Base-by-base conservation (phyloP, 768 basidiomycete species). In the Hemileccinum rubropunctum region DNA sequence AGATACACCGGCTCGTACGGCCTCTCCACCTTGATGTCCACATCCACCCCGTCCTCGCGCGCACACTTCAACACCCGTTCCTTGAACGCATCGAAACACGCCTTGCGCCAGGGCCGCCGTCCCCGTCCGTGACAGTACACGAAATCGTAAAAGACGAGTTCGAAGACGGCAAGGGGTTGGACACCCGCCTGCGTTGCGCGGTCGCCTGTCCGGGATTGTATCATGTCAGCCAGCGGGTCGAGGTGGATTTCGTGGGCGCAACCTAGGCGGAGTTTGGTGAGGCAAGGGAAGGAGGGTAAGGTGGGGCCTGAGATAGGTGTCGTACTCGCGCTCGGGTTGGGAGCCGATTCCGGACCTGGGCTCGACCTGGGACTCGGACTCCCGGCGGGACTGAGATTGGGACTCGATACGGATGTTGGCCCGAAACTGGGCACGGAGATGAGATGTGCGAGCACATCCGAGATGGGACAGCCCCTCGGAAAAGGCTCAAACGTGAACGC, bases 1-100 rank as follows among this genome's bases (percentile, higher is more conserved):
- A 66, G 21, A 46, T 65, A 66, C 28, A 43, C 53, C 0, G 63
- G 63, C 9, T 66, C 59, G 13, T 65, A 65, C 23, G 64, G 61
- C 48, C 61, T 35, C 37, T 66, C 61, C 3, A 66, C 56, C 33
- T 38, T 36, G 1, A 65, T 63, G 3, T 58, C 58, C 34, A 65
- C 63, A 3, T 60, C 49, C 35, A 66, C 52, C 11, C 56, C 56
- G 18, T 51, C 53, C 26, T 61, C 58, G 9, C 50, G 61, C 2
- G 63, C 63, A 33, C 57, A 65, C 17, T 27, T 40, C 37, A 57
- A 34, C 36, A 65, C 53, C 12, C 60, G 58, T 21, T 53, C 53
- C 36, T 34, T 46, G 44, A 64, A 65, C 12, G 43, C 51, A 13
- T 58, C 56, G 13, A 65, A 65, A 15, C 55, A 50, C 12, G 9